Evolutionary conservation across 2,329 filamentous ascomycete species (phyloP).

Genomic region (Colletotrichum gigasporum): DNA sequence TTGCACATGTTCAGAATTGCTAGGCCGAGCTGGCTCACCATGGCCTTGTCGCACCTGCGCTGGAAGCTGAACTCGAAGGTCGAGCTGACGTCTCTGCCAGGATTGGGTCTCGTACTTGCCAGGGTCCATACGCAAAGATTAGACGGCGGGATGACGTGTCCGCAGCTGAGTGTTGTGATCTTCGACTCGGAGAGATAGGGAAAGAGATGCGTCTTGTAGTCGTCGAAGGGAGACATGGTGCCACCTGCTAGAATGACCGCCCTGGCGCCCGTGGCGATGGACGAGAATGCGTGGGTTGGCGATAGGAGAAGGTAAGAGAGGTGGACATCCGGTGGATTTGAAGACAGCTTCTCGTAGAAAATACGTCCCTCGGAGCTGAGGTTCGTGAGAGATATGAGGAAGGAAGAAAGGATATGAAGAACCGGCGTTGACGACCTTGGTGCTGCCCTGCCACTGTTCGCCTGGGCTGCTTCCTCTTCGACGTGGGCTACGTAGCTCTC

Average conservation of each 20-base stretch:
- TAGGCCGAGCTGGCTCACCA: constrained; percentile 79
- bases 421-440: constrained; percentile 57
- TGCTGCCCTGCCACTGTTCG: constrained; percentile 34
- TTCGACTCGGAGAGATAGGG: constrained; percentile 72
- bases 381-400: constrained; percentile 87
- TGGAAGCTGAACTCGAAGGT: constrained; percentile 90
- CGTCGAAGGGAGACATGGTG: constrained; percentile 96
- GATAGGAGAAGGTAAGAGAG: constrained; percentile 91
- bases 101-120: constrained; percentile 49
- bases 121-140: constrained; percentile 85
- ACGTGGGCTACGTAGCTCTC: constrained; percentile 82
- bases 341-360: constrained; percentile 64
- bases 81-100: constrained; percentile 41
- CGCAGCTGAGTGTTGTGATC: constrained; percentile 87
- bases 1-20: constrained; percentile 77
- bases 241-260: constrained; percentile 93
- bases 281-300: constrained; percentile 89
- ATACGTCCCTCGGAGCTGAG: constrained; percentile 77
- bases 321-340: constrained; percentile 56
- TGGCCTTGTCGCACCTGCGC: constrained; percentile 73
- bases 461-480: constrained; percentile 56
- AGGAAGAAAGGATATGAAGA: constrained; percentile 64
- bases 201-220: constrained; percentile 89
- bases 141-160: constrained; percentile 87
- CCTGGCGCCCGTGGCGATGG: constrained; percentile 84